Evolutionary conservation across 2,329 filamentous ascomycete genomes (phyloP), one percentile per base, ranked within the genome.

Genomic region (Curvularia lunata): DNA sequence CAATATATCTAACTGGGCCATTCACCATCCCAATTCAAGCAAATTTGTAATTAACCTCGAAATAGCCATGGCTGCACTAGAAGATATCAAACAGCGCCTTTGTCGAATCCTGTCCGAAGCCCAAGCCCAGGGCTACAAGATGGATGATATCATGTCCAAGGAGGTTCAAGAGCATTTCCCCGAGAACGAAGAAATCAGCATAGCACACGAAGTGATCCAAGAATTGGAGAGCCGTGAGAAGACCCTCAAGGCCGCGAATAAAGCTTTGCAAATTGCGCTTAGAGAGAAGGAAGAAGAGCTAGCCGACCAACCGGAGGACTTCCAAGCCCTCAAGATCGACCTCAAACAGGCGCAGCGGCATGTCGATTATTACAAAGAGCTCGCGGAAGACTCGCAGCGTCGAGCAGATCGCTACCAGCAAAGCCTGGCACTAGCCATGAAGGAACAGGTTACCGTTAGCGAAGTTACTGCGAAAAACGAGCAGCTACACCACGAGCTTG

Each of bases 121-220:
- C 8, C 55, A 58, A 18, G 52, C 56, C 10, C 23, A 66, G 27
- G 61, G 63, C n/a, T 52, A 62, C 25, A 57, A 56, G 13, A 32
- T 66, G 5, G 59, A 61, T 12, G 62, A 69, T 8, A 53, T 65
- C 9, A 42, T 69, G 3, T 59, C 67, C 1, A 41, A 56, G 12
- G 52, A 62, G 12, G 51, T 64, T n/a, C 56, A 47, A 27, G 47
- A 54, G 9, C 52, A 64, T 42, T 60, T 67, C 23, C 42, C 54
- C 6, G 45, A 56, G 8, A 51, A 55, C 25, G 48, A 21, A 2
- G 63, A 64, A 23, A 52, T 71, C n/a, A 61, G 58, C 25, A 28
- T 45, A 23, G 61, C 66, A n/a, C 59, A 46, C 7, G 34, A 37
- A 18, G 34, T 18, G 34, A 37, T 37, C n/a, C 34, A 59, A 9